Percentiles rank a stretch among this genome's conserved stretches.
These are phyloP conservation scores for Podospora pseudopauciseta DNA, from an alignment of 495 filamentous ascomycete genomes.

Conservation along the genomic window DNA sequence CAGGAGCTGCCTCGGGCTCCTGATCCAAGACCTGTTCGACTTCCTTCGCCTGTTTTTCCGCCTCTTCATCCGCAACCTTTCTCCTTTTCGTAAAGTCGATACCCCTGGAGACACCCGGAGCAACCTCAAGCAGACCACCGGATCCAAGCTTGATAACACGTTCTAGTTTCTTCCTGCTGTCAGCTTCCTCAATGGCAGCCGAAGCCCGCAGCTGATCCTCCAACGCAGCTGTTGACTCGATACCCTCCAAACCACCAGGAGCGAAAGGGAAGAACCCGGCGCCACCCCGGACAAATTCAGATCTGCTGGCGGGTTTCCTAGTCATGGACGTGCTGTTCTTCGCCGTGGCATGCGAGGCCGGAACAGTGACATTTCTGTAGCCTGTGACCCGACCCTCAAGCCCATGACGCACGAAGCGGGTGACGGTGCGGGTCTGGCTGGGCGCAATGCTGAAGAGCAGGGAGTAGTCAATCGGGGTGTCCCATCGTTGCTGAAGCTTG, in stretches of 20 bases:
- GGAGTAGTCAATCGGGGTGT: conserved; percentile 67
- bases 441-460: conserved; percentile 82
- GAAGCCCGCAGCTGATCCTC: conserved; percentile 57
- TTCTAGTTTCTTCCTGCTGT: conserved; percentile 56
- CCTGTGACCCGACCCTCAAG: conserved; percentile 91
- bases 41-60: conserved; percentile 57
- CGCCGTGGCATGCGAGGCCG: conserved; percentile 82
- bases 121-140: conserved; percentile 72
- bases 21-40: conserved; percentile 70
- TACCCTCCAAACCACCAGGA: conserved; percentile 83
- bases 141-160: conserved; percentile 79
- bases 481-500: conserved; percentile 86
- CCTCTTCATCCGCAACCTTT: conserved; percentile 48
- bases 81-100: conserved; percentile 67
- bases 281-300: conserved; percentile 92
- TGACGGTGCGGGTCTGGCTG: conserved; percentile 88
- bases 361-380: conserved; percentile 91
- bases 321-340: conserved; percentile 94
- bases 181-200: conserved; percentile 32
- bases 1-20: conserved; percentile 56
- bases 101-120: conserved; percentile 80
- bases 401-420: conserved; percentile 86
- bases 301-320: conserved; percentile 79
- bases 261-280: conserved; percentile 96
- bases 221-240: conserved; percentile 73